These are phyloP conservation scores for Citrus trifoliata DNA, from an alignment of 345 rosid genomes.

Conservation along the genomic window DNA sequence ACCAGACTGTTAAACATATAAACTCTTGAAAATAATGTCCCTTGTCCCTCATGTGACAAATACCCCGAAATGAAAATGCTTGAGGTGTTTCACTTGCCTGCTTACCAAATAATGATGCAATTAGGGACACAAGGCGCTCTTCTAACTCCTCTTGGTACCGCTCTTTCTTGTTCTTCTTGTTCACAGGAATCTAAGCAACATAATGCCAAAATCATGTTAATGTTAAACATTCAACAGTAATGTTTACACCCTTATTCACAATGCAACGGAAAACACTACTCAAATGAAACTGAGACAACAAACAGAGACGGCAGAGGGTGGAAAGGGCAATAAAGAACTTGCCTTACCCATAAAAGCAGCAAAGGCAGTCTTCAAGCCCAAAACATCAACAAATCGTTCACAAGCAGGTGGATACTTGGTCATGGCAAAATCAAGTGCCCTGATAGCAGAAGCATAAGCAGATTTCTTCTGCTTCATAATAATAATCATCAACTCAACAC, in stretches of 20 bases:
- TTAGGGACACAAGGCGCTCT: slow-evolving; percentile 73
- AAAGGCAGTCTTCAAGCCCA: slow-evolving; percentile 92
- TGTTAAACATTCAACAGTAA: not conserved
- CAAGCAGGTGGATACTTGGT: slow-evolving; percentile 96
- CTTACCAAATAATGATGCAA: slow-evolving; percentile 96
- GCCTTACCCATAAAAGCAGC: slow-evolving; percentile 99
- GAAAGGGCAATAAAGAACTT: slow-evolving; percentile 40
- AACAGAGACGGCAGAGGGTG: not conserved
- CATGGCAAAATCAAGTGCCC: slow-evolving; percentile 95
- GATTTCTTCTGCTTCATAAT: slow-evolving; percentile 98
- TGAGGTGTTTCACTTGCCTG: slow-evolving; percentile 32
- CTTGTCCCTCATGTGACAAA: not conserved
- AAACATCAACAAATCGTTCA: slow-evolving; percentile 92
- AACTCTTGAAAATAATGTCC: not conserved
- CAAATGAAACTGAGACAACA: not conserved
- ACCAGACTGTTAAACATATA: not conserved
- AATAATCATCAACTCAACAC: slow-evolving; percentile 96
- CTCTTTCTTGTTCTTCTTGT: slow-evolving; percentile 87
- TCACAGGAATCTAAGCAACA: slow-evolving; percentile 64
- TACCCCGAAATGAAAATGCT: not conserved
- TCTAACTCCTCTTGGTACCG: slow-evolving; percentile 85
- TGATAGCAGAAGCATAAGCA: slow-evolving; percentile 88
- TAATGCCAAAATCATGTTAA: slow-evolving; percentile 13
- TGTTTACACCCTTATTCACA: not conserved
- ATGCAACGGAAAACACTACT: not conserved